Conservation (phyloP, 345 rosid species). For the Crucihimalaya himalaica region DNA sequence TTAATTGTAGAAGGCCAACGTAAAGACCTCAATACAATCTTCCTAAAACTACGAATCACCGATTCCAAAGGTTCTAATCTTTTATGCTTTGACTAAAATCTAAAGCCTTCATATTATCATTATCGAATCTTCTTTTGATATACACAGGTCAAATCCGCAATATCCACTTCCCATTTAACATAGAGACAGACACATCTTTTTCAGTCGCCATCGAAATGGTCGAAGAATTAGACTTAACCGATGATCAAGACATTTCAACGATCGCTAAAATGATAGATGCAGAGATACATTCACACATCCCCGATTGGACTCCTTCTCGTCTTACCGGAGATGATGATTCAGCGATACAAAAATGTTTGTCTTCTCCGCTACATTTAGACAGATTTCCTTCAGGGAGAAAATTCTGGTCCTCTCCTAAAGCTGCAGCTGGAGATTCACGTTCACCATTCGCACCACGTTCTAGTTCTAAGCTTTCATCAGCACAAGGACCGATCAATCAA, state of each 20-base stretch:
- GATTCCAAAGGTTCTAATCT: conserved; percentile 69
- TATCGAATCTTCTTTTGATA: background rate
- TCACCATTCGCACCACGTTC: conserved; percentile 42
- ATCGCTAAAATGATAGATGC: conserved; percentile 72
- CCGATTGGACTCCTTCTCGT: conserved; percentile 62
- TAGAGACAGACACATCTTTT: conserved; percentile 77
- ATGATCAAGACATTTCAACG: conserved; percentile 83
- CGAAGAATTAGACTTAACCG: conserved; percentile 82
- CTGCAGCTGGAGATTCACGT: conserved; percentile 44
- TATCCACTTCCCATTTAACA: conserved; percentile 95
- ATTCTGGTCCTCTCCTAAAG: conserved; percentile 83
- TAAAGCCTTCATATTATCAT: background rate
- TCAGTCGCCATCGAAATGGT: conserved; percentile 98
- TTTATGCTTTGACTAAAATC: background rate
- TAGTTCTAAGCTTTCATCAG: conserved; percentile 24
- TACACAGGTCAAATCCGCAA: conserved; percentile 71
- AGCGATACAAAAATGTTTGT: conserved; percentile 33
- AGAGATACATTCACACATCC: conserved; percentile 74
- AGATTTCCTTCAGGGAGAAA: conserved; percentile 82
- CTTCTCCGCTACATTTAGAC: conserved; percentile 58
- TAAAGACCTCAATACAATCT: conserved; percentile 72
- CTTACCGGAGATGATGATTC: conserved; percentile 31
- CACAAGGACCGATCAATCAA: conserved; percentile 23
- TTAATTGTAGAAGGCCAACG: conserved; percentile 82
- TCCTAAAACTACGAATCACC: conserved; percentile 82